Percentiles rank a stretch among this genome's conserved stretches.
Conservation (phyloP, 2,329 filamentous ascomycete genomes). For the Coleophoma eucalyptorum region DNA sequence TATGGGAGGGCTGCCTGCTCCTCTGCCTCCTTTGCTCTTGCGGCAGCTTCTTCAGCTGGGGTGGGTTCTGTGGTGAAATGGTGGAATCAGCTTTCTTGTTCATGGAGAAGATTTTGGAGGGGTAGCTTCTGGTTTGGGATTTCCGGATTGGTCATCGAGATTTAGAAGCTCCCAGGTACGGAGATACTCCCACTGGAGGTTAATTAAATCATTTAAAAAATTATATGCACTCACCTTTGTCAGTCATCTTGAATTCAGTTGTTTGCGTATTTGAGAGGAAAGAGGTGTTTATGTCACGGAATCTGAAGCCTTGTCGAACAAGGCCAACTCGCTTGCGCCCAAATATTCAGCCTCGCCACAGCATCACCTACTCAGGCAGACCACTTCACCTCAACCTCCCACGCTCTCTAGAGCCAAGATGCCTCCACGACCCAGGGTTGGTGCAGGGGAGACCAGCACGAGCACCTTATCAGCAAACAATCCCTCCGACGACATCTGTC, state of each 20-base stretch:
- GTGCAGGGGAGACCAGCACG: background rate
- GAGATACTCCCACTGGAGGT: no score
- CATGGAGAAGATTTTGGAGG: background rate
- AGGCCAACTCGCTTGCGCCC: background rate
- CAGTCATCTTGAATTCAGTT: background rate
- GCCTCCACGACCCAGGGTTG: slow-evolving; percentile 3
- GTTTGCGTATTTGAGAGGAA: background rate
- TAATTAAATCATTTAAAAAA: background rate
- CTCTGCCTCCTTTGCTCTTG: slow-evolving; percentile 68
- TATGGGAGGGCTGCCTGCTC: slow-evolving; percentile 93
- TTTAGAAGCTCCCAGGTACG: background rate
- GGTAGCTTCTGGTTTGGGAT: background rate
- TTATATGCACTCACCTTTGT: background rate
- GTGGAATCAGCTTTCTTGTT: background rate
- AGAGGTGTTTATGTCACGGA: background rate
- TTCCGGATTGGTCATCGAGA: background rate
- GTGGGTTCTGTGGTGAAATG: slow-evolving; percentile 19
- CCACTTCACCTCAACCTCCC: background rate
- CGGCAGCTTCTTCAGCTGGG: slow-evolving; percentile 51
- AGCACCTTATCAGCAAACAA: slow-evolving; percentile 7
- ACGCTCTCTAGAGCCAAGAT: background rate
- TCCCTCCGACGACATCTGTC: slow-evolving; percentile 68
- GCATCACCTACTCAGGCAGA: slow-evolving; percentile 3
- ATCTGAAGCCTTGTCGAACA: slow-evolving; percentile 10
- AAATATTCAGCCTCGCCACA: slow-evolving; percentile 1